A percentile compares a stretch with the other conserved stretches of the same genome.
These are phyloP conservation scores for barley (Hordeum vulgare) DNA, from an alignment of 176 grass and related monocot species.

Conservation along the genomic window DNA sequence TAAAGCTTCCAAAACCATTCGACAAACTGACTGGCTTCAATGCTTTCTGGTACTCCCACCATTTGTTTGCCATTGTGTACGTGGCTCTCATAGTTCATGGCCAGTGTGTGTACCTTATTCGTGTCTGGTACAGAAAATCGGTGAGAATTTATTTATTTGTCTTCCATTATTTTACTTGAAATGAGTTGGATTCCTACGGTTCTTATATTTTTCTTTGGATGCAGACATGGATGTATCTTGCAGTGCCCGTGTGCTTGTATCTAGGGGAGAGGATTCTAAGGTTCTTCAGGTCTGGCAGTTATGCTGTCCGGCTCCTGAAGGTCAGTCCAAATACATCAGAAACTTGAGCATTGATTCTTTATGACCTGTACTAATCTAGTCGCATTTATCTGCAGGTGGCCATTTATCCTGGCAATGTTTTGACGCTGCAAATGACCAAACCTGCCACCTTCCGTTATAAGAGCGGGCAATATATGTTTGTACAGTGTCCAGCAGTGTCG, in stretches of 20 bases:
- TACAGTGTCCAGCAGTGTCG: conserved; percentile 92
- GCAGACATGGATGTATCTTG: conserved; percentile 99
- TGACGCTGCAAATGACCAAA: conserved; percentile 93
- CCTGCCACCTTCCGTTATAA: conserved; percentile 82
- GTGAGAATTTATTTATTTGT: conserved; percentile 38
- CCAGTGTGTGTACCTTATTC: conserved; percentile 78
- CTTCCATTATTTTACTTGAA: neutral
- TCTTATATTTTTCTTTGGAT: conserved; percentile 31
- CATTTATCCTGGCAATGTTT: conserved; percentile 96
- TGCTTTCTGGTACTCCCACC: conserved; percentile 99
- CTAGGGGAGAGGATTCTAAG: conserved; percentile 81
- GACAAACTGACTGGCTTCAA: conserved; percentile 96
- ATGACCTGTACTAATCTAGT: conserved; percentile 16
- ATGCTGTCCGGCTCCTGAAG: conserved; percentile 86
- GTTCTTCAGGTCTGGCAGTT: conserved; percentile 84
- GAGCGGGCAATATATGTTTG: conserved; percentile 99
- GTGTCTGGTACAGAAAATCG: conserved; percentile 66
- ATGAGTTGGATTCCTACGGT: neutral
- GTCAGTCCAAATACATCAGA: conserved; percentile 27
- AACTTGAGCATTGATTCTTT: conserved; percentile 18
- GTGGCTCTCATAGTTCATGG: conserved; percentile 87
- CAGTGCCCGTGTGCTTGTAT: conserved; percentile 82
- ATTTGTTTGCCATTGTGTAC: conserved; percentile 86
- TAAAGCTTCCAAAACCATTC: conserved; percentile 89
- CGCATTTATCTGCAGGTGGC: conserved; percentile 54